phyloP scores from a whole-genome alignment of 306 rosid species.

The Cicer bijugum region DNA sequence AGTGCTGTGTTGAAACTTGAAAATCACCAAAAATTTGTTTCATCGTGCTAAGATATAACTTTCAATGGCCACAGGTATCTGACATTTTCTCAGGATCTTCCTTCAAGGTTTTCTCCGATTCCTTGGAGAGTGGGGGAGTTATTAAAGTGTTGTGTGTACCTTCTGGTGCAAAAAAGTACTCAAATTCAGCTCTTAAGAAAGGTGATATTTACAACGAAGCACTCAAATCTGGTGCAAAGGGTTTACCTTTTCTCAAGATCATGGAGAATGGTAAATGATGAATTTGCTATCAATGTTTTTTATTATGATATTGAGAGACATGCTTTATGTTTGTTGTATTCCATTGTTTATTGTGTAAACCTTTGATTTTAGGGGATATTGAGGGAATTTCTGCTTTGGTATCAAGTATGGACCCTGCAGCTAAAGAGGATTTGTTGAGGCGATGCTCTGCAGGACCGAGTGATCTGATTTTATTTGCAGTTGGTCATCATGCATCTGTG shows the following conservation, averaged over 20 bases:
- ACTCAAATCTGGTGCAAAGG: conserved; percentile 84
- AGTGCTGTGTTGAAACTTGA: conserved; percentile 20
- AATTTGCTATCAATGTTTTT: conserved; percentile 21
- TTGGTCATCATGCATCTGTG: conserved; percentile 67
- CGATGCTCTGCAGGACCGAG: conserved; percentile 66
- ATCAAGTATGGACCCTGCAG: conserved; percentile 72
- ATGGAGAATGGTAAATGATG: conserved; percentile 66
- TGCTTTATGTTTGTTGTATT: conserved; percentile 10
- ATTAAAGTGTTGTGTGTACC: conserved; percentile 81
- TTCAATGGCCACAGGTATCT: conserved; percentile 69
- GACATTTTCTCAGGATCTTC: conserved; percentile 75
- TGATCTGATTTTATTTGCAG: conserved; percentile 83
- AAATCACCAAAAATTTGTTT: conserved; percentile 30
- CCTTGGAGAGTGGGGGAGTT: conserved; percentile 76
- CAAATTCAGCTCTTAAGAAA: conserved; percentile 89
- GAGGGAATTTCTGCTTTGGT: conserved; percentile 86
- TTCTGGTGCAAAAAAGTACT: conserved; percentile 75
- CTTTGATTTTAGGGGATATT: conserved; percentile 61
- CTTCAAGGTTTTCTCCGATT: conserved; percentile 81
- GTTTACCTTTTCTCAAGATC: conserved; percentile 91
- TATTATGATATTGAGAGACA: conserved; percentile 1
- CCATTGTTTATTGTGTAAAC: conserved; percentile 30
- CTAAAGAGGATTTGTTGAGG: conserved; percentile 56
- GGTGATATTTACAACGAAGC: conserved; percentile 81
- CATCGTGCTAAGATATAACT: conserved; percentile 34